Evolutionary conservation across 2,329 filamentous ascomycete species (phyloP).

Genomic region (Aspergillus nomiae): DNA sequence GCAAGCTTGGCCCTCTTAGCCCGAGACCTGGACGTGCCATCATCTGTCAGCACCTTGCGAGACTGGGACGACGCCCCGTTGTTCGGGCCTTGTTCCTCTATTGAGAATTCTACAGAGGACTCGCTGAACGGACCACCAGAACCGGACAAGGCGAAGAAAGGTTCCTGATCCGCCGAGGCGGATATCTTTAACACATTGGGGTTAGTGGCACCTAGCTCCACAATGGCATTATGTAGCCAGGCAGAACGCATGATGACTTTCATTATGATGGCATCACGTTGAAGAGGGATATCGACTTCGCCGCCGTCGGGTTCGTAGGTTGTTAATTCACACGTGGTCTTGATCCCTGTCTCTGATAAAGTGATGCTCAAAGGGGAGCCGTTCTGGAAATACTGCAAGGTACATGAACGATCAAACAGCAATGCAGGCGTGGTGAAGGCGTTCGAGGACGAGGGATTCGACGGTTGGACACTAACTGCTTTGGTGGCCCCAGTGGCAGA

Average conservation of each 20-base stretch:
- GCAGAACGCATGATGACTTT: conserved; percentile 88
- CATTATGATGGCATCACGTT: conserved; percentile 75
- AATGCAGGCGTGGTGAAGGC: conserved; percentile 83
- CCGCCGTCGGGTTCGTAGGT: conserved; percentile 77
- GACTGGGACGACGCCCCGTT: conserved; percentile 25
- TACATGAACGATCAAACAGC: conserved; percentile 83
- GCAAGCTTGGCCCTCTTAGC: conserved; percentile 39
- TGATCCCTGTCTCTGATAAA: conserved; percentile 82
- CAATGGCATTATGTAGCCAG: conserved; percentile 55
- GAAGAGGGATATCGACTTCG: conserved; percentile 71
- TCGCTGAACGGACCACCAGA: conserved; percentile 60
- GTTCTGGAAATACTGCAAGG: conserved; percentile 71
- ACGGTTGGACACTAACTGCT: conserved; percentile 33
- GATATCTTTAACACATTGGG: conserved; percentile 72
- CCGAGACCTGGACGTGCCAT: conserved; percentile 37
- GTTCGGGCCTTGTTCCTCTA: conserved; percentile 42
- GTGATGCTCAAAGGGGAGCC: conserved; percentile 82
- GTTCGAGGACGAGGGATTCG: conserved; percentile 53
- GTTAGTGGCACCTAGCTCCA: conserved; percentile 62
- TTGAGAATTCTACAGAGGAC: conserved; percentile 62
- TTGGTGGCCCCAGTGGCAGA: conserved; percentile 38
- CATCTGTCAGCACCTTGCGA: conserved; percentile 38
- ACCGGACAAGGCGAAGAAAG: conserved; percentile 74
- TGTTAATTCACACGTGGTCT: conserved; percentile 84
- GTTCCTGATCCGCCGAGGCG: conserved; percentile 60